phyloP scores from a whole-genome alignment of 1,284 basidiomycete genomes.

The Papiliotrema laurentii region DNA sequence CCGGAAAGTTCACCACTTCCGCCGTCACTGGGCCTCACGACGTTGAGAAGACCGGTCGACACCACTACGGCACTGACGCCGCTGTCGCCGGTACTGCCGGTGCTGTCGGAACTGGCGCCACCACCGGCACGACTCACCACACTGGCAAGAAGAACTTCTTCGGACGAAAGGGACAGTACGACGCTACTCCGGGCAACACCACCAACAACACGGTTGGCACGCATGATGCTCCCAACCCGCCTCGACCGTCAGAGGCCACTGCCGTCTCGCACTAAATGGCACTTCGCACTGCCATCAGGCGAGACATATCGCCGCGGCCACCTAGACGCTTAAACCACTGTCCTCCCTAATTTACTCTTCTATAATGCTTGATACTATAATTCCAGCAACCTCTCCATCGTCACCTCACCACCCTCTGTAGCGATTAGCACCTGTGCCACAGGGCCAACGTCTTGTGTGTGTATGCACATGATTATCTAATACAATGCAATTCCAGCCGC shows the following conservation, averaged over 20 bases:
- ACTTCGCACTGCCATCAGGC: no score
- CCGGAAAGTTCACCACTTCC: slow-evolving; percentile 29
- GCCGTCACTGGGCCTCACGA: slow-evolving; percentile 12
- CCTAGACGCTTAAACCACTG: no score
- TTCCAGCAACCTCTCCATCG: no score
- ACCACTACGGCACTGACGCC: background rate
- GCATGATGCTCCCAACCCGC: background rate
- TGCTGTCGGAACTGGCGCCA: slow-evolving; percentile 1
- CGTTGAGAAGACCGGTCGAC: slow-evolving; percentile 21
- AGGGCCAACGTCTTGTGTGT: no score
- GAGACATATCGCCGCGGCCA: no score
- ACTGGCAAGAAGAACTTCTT: slow-evolving; percentile 24
- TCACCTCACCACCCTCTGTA: no score
- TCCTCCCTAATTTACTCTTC: no score
- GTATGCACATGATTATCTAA: no score
- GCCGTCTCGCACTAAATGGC: slow-evolving; percentile 2
- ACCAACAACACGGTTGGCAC: background rate
- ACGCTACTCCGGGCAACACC: slow-evolving; percentile 16
- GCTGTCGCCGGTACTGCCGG: slow-evolving; percentile 1
- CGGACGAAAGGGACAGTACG: slow-evolving; percentile 21
- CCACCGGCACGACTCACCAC: slow-evolving; percentile 1
- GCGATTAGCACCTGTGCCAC: no score
- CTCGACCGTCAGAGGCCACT: slow-evolving; percentile 4
- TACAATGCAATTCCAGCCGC: no score
- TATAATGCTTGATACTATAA: no score